Percentiles rank a stretch among this genome's conserved stretches.
Conservation (phyloP, 2,329 filamentous ascomycete species). For the Fusarium beomiforme region DNA sequence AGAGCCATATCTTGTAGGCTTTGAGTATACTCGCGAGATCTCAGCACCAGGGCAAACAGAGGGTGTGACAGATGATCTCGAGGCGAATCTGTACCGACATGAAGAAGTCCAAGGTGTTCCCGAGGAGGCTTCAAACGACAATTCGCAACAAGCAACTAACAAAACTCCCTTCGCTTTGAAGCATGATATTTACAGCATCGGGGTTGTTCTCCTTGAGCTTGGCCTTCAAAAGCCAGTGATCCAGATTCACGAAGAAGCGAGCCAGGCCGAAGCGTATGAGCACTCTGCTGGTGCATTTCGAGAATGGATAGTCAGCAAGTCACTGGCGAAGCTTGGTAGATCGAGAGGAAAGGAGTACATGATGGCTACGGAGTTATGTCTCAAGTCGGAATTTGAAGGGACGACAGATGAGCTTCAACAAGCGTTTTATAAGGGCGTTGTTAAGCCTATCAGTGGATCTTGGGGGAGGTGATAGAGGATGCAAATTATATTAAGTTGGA, state of each 20-base stretch:
- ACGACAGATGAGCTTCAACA: neutral
- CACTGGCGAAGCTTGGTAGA: neutral
- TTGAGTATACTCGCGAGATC: neutral
- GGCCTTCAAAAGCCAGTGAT: neutral
- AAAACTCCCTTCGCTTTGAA: neutral
- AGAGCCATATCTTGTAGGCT: neutral
- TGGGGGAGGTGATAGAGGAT: neutral
- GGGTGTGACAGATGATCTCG: neutral
- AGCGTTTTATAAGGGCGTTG: neutral
- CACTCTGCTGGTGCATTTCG: neutral
- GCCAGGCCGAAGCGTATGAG: rapidly evolving
- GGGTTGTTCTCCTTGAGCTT: rapidly evolving
- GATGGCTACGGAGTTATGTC: neutral
- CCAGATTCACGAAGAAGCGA: neutral
- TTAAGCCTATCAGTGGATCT: neutral
- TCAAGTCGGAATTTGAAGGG: rapidly evolving
- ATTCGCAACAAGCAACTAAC: rapidly evolving
- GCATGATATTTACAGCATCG: neutral
- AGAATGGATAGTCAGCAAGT: neutral
- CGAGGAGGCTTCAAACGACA: rapidly evolving
- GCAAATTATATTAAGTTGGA: too few relatives aligned
- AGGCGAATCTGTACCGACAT: neutral
- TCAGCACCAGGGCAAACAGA: neutral
- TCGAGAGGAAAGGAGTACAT: neutral
- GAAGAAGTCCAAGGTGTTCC: neutral